Percentiles rank a stretch among this genome's conserved stretches.
phyloP scores from a whole-genome alignment of 2,329 filamentous ascomycete genomes.

The Fusarium paranaense region DNA sequence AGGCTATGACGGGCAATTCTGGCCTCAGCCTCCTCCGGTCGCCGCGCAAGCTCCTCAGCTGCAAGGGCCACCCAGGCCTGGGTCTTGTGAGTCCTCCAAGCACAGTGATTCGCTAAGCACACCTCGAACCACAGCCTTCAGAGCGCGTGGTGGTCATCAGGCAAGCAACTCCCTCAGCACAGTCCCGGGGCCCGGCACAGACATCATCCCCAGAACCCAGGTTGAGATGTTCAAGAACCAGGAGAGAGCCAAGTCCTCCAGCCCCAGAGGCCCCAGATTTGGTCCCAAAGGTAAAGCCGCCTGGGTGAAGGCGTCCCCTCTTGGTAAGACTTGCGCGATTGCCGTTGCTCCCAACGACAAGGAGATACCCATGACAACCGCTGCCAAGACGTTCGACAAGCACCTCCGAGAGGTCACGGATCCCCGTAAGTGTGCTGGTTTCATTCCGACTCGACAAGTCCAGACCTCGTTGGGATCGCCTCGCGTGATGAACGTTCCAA shows the following conservation, averaged over 20 bases:
- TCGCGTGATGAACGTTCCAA: background rate
- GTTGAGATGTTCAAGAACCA: slow-evolving; percentile 15
- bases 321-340: slow-evolving; percentile 20
- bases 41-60: background rate
- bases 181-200: background rate
- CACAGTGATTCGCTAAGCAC: background rate
- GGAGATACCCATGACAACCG: background rate
- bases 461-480: slow-evolving; percentile 14
- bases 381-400: slow-evolving; percentile 10
- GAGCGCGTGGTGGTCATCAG: background rate
- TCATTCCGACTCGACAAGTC: slow-evolving; percentile 32
- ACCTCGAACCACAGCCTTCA: background rate
- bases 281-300: slow-evolving; percentile 5
- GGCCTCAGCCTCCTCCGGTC: slow-evolving; percentile 2
- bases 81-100: background rate
- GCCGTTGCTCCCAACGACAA: slow-evolving; percentile 4
- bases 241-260: background rate
- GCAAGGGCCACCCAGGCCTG: background rate
- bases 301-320: slow-evolving; percentile 29
- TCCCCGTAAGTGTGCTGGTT: slow-evolving; percentile 18
- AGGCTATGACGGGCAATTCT: background rate
- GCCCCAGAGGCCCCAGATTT: slow-evolving; percentile 6
- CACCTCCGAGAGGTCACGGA: slow-evolving; percentile 19
- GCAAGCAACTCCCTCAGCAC: background rate
- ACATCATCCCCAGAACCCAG: slow-evolving; percentile 2